Evolutionary conservation across 164 flowering plant species (phyloP).

Genomic region (Pachysandra terminalis): DNA sequence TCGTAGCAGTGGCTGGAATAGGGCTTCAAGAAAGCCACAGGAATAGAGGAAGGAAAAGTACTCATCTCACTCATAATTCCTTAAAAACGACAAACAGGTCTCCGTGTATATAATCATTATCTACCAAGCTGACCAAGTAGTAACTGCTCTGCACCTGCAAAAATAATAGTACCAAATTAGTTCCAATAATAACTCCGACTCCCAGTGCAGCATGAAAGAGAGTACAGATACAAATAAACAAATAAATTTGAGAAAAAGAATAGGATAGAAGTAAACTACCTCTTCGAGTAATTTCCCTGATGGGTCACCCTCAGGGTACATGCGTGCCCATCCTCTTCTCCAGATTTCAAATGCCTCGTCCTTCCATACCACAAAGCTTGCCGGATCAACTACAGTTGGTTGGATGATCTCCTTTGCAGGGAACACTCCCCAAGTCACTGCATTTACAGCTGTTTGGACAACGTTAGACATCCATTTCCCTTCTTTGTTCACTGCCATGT

Average conservation of each 20-base stretch:
- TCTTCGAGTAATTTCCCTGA: conserved; percentile 66
- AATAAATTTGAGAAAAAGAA: not conserved
- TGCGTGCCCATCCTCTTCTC: conserved; percentile 71
- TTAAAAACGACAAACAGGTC: conserved; percentile 71
- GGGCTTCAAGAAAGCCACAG: too few species aligned
- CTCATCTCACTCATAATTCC: conserved; percentile 47
- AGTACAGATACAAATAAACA: too few species aligned
- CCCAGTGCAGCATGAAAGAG: not conserved
- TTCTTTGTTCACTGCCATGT: conserved; percentile 74
- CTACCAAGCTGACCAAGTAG: conserved; percentile 88
- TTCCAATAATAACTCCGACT: too few species aligned
- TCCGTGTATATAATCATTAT: conserved; percentile 74
- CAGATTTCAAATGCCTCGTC: conserved; percentile 96
- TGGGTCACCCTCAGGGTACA: conserved; percentile 70
- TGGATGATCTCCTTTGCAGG: conserved; percentile 88
- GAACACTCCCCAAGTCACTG: conserved; percentile 97
- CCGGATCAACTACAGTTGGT: conserved; percentile 89
- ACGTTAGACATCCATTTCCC: conserved; percentile 55
- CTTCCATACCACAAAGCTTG: conserved; percentile 88
- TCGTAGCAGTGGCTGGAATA: too few species aligned
- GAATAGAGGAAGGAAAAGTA: too few species aligned
- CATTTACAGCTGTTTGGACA: conserved; percentile 54
- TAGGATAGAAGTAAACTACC: conserved; percentile 31
- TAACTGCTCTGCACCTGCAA: conserved; percentile 69
- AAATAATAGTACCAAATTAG: not conserved